phyloP scores from a whole-genome alignment of 2,329 filamentous ascomycete genomes.

The Stenocarpella maydis region DNA sequence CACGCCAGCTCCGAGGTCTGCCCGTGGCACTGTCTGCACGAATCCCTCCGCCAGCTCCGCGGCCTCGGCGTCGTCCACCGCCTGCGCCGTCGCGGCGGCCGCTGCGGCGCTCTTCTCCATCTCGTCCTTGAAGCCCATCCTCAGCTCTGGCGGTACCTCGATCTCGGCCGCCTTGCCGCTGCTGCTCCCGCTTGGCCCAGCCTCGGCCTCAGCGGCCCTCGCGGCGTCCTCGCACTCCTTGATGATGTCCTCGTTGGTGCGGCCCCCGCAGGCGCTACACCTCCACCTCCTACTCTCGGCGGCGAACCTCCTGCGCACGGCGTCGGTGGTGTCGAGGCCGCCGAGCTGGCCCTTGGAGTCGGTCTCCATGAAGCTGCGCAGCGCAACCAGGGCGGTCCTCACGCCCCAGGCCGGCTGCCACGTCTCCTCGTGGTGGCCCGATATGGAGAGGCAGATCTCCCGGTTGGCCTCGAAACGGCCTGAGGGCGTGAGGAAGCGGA shows the following conservation, averaged over 20 bases:
- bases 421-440: constrained; percentile 94
- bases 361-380: constrained; percentile 93
- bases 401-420: constrained; percentile 99
- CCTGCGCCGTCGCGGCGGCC: constrained; percentile 33
- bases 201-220: constrained; percentile 42
- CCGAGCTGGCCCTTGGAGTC: constrained; percentile 89
- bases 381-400: constrained; percentile 80
- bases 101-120: constrained; percentile 54
- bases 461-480: constrained; percentile 96
- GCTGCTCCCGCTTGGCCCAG: constrained; percentile 26
- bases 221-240: constrained; percentile 71
- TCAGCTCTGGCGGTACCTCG: constrained; percentile 62
- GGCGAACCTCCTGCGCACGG: constrained; percentile 74
- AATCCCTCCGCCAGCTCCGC: constrained; percentile 65
- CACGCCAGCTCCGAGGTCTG: constrained; percentile 28
- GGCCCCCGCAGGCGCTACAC: constrained; percentile 76
- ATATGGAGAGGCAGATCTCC: constrained; percentile 95
- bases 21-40: constrained; percentile 55
- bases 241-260: constrained; percentile 78
- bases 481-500: constrained; percentile 91
- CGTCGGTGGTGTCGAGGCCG: constrained; percentile 79
- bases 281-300: constrained; percentile 69
- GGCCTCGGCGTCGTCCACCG: constrained; percentile 50
- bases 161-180: constrained; percentile 49
- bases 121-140: constrained; percentile 78